Evolutionary conservation across 2,329 filamentous ascomycete genomes (phyloP), one percentile per base, ranked within the genome.

Genomic region (Alternaria solani): DNA sequence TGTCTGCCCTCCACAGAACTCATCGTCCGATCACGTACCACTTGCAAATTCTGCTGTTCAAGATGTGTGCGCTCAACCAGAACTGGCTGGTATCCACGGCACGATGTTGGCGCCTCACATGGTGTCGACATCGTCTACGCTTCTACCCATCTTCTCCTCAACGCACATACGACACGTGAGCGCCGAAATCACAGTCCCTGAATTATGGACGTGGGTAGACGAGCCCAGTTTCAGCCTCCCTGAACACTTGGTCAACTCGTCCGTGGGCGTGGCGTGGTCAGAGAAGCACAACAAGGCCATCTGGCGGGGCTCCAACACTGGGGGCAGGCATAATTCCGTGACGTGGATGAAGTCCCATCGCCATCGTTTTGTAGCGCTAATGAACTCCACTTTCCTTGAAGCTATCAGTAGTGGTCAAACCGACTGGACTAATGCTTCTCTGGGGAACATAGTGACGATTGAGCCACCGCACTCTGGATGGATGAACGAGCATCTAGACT

Each of bases 251-350:
- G 26, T 46, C 11, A 46, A 46, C 43, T 46, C 43, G 9, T 20
- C 43, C 7, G 23, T 46, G 25, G 26, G 43, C 30, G 43, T 46
- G 9, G 43, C 43, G 26, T 46, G 43, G 26, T 46, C 43, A 30
- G 43, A 46, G 43, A 46, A 46, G 43, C 43, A n/a, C 26, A 30
- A 46, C 43, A 46, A 30, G 43, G 43, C 43, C 16, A 46, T 46
- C 43, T 46, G 43, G 43, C 25, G 43, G 25, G 43, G 43, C 43
- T 46, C 43, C 16, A 46, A 46, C 14, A 46, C 25, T 3, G 43
- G 43, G 7, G 43, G 43, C 26, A 46, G 43, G 28, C 43, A 46
- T 46, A 46, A 46, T 46, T 30, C 43, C 43, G 30, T 30, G 43
- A 46, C 26, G 16, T 46, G 43, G 43, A 46, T 18, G 43, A 46